Evolutionary conservation across 2,329 filamentous ascomycete genomes (phyloP), one percentile per base, ranked within the genome.

Genomic region (Colletotrichum falcatum): DNA sequence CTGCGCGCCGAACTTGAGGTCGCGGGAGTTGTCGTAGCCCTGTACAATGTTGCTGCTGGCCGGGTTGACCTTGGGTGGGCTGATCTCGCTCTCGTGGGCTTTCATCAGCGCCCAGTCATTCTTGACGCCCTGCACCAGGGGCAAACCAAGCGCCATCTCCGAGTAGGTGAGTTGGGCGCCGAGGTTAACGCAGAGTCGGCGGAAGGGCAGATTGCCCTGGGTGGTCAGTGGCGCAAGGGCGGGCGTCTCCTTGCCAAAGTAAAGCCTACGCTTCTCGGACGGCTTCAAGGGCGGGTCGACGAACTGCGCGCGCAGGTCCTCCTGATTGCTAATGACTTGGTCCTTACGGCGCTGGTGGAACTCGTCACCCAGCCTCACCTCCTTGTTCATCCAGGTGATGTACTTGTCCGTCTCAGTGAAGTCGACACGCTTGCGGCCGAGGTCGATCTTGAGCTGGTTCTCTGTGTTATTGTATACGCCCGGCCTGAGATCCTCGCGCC

Each of bases 111-210:
- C 94, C 96, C 96, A 99, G 83, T 99, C 96, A 1, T 91, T 87
- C 81, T 95, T 97, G 73, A 92, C 89, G 44, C 96, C 96, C 80
- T 98, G 94, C 7, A 99, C 87, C 51, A 99, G 83, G 12, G 95
- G 95, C 80, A 97, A 84, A 35, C 94, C 91, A 88, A 99, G 93
- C 5, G 95, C 96, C 96, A 99, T 99, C 81, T 99, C 96, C 0
- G 95, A 98, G 84, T 97, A 99, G 0, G 96, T 99, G 59, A 97
- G 86, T 78, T 98, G 92, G 35, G 94, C 95, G 44, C 96, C 96
- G 30, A 98, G 87, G 65, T 95, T 92, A 16, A 94, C 91, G 77
- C 95, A 98, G 37, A 99, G 88, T 60, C 96, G 90, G 66, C 96
- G 91, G 84, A 97, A 99, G 1, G 96, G 96, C 58, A 98, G 86